phyloP scores from a whole-genome alignment of 805 yeast genomes.

The Pichia thaimueangensis region DNA sequence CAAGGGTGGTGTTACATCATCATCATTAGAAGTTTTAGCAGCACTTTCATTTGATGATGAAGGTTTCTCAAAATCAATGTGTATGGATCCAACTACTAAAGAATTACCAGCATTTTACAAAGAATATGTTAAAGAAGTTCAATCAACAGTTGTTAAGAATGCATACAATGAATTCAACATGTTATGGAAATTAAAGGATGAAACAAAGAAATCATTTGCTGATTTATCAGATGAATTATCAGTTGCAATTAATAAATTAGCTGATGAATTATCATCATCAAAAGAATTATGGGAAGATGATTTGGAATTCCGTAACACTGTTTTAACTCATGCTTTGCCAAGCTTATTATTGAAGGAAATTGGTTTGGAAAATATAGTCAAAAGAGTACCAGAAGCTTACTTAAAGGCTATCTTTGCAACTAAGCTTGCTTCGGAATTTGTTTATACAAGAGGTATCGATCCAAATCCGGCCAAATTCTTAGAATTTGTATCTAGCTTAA shows the following conservation, averaged over 20 bases:
- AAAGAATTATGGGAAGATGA: slow-evolving; percentile 84
- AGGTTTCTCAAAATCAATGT: slow-evolving; percentile 74
- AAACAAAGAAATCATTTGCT: slow-evolving; percentile 56
- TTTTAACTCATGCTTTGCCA: slow-evolving; percentile 75
- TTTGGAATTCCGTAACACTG: slow-evolving; percentile 63
- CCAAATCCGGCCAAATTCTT: slow-evolving; percentile 75
- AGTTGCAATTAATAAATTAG: slow-evolving; percentile 62
- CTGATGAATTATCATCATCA: slow-evolving; percentile 69
- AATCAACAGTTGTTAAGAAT: slow-evolving; percentile 63
- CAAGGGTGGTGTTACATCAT: slow-evolving; percentile 98
- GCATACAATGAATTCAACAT: slow-evolving; percentile 83
- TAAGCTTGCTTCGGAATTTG: slow-evolving; percentile 76
- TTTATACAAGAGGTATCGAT: slow-evolving; percentile 72
- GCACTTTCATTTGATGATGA: slow-evolving; percentile 86
- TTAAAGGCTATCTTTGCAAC: slow-evolving; percentile 85
- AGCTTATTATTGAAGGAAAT: slow-evolving; percentile 55
- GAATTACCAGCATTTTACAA: slow-evolving; percentile 68
- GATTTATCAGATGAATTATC: slow-evolving; percentile 67
- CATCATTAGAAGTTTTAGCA: slow-evolving; percentile 91
- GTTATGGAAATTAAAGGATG: slow-evolving; percentile 69
- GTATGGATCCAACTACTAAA: slow-evolving; percentile 49
- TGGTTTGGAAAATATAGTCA: slow-evolving; percentile 61
- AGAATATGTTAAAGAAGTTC: slow-evolving; percentile 81
- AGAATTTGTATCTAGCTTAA: slow-evolving; percentile 56
- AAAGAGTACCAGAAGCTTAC: slow-evolving; percentile 81